These are phyloP conservation scores for Aspergillus sp. DNA, from an alignment of 2,329 filamentous ascomycete genomes.

Conservation along the genomic window DNA sequence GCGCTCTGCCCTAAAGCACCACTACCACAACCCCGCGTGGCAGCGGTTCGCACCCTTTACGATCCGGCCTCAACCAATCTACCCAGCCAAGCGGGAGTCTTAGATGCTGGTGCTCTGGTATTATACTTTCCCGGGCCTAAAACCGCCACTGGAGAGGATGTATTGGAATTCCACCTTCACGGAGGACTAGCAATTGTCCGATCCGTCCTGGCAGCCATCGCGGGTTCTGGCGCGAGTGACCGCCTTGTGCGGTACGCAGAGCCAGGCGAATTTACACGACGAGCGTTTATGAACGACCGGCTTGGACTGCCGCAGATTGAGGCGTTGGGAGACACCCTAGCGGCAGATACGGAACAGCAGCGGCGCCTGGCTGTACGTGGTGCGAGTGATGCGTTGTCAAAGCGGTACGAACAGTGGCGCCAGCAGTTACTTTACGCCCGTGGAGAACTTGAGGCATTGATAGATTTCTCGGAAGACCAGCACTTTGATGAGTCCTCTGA, in stretches of 20 bases:
- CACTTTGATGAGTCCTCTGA: constrained; percentile 87
- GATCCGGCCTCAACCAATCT: constrained; percentile 50
- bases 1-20: constrained; percentile 57
- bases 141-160: constrained; percentile 88
- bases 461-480: constrained; percentile 96
- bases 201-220: constrained; percentile 77
- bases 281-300: constrained; percentile 83
- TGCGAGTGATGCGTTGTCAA: constrained; percentile 66
- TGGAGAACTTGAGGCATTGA: constrained; percentile 89
- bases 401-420: constrained; percentile 82
- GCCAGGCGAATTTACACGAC: constrained; percentile 89
- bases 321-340: constrained; percentile 60
- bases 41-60: constrained; percentile 72
- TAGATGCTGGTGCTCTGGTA: constrained; percentile 77
- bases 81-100: constrained; percentile 42
- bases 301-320: constrained; percentile 83
- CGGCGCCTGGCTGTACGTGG: constrained; percentile 81
- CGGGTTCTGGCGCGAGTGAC: constrained; percentile 35
- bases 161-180: constrained; percentile 92
- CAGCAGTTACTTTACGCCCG: constrained; percentile 73
- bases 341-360: constrained; percentile 85
- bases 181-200: constrained; percentile 86
- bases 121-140: constrained; percentile 78
- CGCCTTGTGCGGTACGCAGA: constrained; percentile 77
- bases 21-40: constrained; percentile 61